A percentile compares a stretch with the other conserved stretches of the same genome.
These are phyloP conservation scores for Typha latifolia DNA, from an alignment of 176 grass and related monocot species.

Conservation along the genomic window DNA sequence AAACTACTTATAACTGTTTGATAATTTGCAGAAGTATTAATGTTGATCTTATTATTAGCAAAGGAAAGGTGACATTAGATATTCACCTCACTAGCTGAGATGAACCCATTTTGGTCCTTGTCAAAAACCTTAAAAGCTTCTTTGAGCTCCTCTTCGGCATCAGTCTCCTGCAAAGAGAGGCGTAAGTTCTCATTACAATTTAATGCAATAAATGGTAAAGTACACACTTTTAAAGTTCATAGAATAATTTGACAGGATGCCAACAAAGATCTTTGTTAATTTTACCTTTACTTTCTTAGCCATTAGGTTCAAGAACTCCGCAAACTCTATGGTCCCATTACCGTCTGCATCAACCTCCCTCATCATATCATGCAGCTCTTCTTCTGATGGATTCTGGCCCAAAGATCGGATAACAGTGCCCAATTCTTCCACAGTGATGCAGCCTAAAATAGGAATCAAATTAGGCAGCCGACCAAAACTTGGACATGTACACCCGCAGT, in stretches of 20 bases:
- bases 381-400: conserved; percentile 42
- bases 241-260: background rate
- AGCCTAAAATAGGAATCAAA: conserved; percentile 29
- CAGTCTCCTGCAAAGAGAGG: conserved; percentile 31
- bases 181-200: background rate
- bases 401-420: conserved; percentile 42
- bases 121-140: conserved; percentile 81
- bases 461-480: background rate
- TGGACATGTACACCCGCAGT: background rate
- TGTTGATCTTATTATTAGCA: background rate
- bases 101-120: conserved; percentile 69
- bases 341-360: conserved; percentile 58
- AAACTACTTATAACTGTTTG: too few species aligned
- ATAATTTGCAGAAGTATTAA: too few species aligned
- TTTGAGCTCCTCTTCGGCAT: conserved; percentile 59
- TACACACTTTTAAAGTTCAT: background rate
- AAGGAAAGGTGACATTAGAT: background rate
- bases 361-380: conserved; percentile 74
- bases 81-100: conserved; percentile 57
- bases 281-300: conserved; percentile 54
- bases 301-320: conserved; percentile 54
- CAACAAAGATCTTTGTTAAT: background rate
- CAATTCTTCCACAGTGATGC: conserved; percentile 65
- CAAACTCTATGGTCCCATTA: conserved; percentile 72
- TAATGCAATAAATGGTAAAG: background rate